A percentile compares a stretch with the other conserved stretches of the same genome.
These are phyloP conservation scores for Solanum hybrid DNA, from an alignment of 305 asterid genomes.

Conservation along the genomic window DNA sequence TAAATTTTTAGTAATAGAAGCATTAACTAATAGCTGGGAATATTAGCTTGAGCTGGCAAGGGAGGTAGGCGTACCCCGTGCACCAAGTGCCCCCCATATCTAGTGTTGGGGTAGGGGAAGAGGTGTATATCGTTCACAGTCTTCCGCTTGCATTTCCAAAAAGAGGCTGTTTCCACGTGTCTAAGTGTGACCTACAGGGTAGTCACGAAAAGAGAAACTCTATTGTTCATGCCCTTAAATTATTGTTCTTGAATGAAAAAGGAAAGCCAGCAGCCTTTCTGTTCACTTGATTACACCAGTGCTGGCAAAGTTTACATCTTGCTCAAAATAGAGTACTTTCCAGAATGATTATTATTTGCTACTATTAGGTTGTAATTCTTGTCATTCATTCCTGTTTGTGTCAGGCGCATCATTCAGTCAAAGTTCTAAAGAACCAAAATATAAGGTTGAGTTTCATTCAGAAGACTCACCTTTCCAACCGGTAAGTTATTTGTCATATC, in stretches of 20 bases:
- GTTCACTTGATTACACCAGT: neutral
- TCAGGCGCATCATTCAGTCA: slow-evolving; percentile 68
- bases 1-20: neutral
- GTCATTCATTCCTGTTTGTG: slow-evolving; percentile 10
- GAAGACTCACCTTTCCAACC: slow-evolving; percentile 75
- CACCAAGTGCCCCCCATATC: neutral
- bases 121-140: neutral
- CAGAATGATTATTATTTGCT: neutral
- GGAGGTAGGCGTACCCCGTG: neutral
- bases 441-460: slow-evolving; percentile 71
- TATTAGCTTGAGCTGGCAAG: neutral
- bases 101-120: neutral
- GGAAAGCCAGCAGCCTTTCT: neutral
- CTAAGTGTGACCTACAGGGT: neutral
- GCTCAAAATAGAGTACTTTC: neutral
- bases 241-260: neutral
- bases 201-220: neutral
- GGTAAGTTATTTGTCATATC: slow-evolving; percentile 38
- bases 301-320: neutral
- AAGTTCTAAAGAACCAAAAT: slow-evolving; percentile 86
- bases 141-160: neutral
- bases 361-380: slow-evolving; percentile 6
- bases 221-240: neutral
- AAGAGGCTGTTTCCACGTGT: neutral
- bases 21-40: neutral